Conservation (phyloP, 805 yeast species). For the Pichia cephalocereana region DNA sequence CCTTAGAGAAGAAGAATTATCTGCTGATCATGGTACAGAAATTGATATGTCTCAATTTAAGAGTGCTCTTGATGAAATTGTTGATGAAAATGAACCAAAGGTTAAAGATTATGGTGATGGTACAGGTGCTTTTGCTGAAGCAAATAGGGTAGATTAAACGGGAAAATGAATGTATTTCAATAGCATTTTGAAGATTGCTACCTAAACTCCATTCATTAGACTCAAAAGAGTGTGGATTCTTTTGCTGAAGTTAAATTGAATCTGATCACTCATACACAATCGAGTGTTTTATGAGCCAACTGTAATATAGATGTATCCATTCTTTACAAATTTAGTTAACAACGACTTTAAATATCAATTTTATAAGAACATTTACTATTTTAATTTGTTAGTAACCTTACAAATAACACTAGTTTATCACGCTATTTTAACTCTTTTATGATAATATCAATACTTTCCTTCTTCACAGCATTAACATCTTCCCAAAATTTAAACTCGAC, state of each 20-base stretch:
- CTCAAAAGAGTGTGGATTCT: slow-evolving; percentile 15
- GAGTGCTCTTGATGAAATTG: slow-evolving; percentile 45
- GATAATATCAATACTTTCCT: slow-evolving; percentile 21
- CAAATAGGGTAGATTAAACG: slow-evolving; percentile 12
- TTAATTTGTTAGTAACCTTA: too few species aligned
- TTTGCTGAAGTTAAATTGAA: neutral
- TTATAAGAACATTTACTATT: neutral
- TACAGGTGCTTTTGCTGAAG: slow-evolving; percentile 27
- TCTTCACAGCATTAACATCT: slow-evolving; percentile 30
- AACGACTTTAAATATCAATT: too few species aligned
- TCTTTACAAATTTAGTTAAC: too few species aligned
- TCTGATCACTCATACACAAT: too few species aligned
- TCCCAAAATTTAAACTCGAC: slow-evolving; percentile 36
- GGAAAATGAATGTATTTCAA: neutral
- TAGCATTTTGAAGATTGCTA: neutral
- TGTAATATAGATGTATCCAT: too few species aligned
- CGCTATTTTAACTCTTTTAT: slow-evolving; percentile 2
- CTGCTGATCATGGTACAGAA: slow-evolving; percentile 37
- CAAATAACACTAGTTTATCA: too few species aligned
- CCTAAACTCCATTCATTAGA: neutral
- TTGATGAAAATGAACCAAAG: slow-evolving; percentile 36
- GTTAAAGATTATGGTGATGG: slow-evolving; percentile 76
- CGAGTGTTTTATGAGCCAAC: too few species aligned
- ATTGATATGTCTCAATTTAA: slow-evolving; percentile 53
- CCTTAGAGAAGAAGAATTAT: slow-evolving; percentile 44